Base-by-base conservation (phyloP, 441 rosid genomes). In the Euphorbia celastroides region DNA sequence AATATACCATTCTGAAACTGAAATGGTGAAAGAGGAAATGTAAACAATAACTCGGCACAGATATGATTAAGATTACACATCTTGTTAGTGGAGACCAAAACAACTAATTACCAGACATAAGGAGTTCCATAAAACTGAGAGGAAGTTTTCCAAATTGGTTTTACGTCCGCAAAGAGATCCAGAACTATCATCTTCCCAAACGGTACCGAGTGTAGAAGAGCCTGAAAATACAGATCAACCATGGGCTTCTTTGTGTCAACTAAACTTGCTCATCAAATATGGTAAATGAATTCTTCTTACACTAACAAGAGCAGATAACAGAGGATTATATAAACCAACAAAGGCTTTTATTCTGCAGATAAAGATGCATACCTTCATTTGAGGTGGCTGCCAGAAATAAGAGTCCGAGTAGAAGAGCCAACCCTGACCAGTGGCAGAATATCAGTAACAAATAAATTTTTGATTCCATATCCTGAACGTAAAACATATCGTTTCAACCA, bases 321-420 rank as follows among this genome's bases (percentile, higher is more conserved):
- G 72, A 69, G 46, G 28, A 57, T 58, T 27, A 14, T 20, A n/a
- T 13, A 7, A 28, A 5, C 3, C 28, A 63, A 69, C 32, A 25
- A 22, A 27, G 5, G 52, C 64, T 46, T 66, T 48, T 14, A 16
- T 55, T 50, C 62, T 60, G 20, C 56, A 20, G 56, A 48, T 57
- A 57, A 7, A 57, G 14, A 60, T 71, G 51, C 68, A 60, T 80
- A 92, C 98, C 83, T 94, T 74, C 98, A 88, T 86, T 84, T 94
- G 99, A 31, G 88, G 88, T 57, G 94, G 98, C 77, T 88, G 81
- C 99, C 99, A 94, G 76, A 94, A 92, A 58, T 57, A 46, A 66
- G 97, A 87, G 81, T 87, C 93, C 0, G 93, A 87, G 76, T 77
- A 87, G 75, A 94, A 94, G 62, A 94, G 99, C 99, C 98, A 94